Evolutionary conservation across 78 protist genomes (phyloP).

Genomic region (Dictyostelium capitatum): DNA sequence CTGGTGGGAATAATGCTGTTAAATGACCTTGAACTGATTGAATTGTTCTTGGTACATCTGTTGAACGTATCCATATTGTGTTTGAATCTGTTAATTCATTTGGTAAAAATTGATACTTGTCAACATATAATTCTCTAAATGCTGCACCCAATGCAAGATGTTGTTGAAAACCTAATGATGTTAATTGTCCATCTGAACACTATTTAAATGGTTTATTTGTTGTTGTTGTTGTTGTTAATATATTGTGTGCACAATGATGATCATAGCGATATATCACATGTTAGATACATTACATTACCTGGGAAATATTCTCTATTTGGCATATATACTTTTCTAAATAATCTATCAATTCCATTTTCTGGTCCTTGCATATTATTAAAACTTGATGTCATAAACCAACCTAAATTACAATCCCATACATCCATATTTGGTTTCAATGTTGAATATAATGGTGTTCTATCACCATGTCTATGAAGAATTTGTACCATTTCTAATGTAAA

Average conservation of each 20-base stretch:
- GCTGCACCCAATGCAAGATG: conserved; percentile 36
- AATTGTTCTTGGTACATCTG: conserved; percentile 78
- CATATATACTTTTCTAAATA: conserved; percentile 63
- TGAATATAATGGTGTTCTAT: conserved; percentile 73
- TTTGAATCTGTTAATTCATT: background rate
- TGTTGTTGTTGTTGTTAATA: too few relatives aligned
- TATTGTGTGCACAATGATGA: too few relatives aligned
- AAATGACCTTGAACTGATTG: conserved; percentile 73
- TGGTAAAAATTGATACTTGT: conserved; percentile 44
- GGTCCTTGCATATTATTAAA: background rate
- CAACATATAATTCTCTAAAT: conserved; percentile 55
- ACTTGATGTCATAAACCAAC: conserved; percentile 44
- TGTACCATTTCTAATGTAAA: conserved; percentile 56
- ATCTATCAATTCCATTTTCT: background rate
- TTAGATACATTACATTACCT: conserved; percentile 67
- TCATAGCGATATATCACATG: too few relatives aligned
- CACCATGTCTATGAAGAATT: conserved; percentile 76
- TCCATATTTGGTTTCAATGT: conserved; percentile 9
- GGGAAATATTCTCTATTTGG: conserved; percentile 50
- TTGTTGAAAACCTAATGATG: conserved; percentile 50
- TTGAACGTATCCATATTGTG: conserved; percentile 61
- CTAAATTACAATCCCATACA: conserved; percentile 64
- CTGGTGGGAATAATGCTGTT: conserved; percentile 50
- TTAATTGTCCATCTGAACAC: conserved; percentile 77
- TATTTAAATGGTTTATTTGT: too few relatives aligned